phyloP scores from a whole-genome alignment of 441 rosid species.

The Populus hybrid region DNA sequence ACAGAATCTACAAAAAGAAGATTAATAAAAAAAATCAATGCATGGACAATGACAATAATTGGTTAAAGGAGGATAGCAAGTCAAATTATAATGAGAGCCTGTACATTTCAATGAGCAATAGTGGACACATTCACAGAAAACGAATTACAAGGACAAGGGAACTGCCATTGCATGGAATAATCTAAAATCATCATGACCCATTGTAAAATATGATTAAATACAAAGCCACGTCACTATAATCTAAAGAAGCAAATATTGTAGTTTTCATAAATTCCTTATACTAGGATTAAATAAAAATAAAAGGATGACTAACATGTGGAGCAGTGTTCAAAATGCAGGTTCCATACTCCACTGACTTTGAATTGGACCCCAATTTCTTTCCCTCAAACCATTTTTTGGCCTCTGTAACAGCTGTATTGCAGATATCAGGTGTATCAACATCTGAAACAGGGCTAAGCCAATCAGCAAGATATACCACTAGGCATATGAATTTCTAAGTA shows the following conservation, averaged over 20 bases:
- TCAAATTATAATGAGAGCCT: not conserved
- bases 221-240: not conserved
- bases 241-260: not conserved
- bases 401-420: constrained; percentile 54
- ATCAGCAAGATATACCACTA: constrained; percentile 18
- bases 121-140: not conserved
- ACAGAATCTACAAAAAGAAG: not conserved
- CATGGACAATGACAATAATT: not conserved
- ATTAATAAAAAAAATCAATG: not conserved
- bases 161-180: not conserved
- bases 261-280: not conserved
- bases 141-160: not conserved
- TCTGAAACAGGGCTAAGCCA: constrained; percentile 33
- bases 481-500: constrained; percentile 12
- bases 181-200: not conserved
- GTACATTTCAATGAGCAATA: not conserved
- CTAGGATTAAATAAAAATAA: not conserved
- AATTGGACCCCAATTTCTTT: constrained; percentile 61
- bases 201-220: not conserved
- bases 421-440: constrained; percentile 42
- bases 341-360: constrained; percentile 51
- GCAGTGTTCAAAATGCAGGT: constrained; percentile 35
- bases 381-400: constrained; percentile 80
- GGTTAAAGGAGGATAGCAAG: not conserved
- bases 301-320: constrained; percentile 41